A percentile compares a stretch with the other conserved stretches of the same genome.
phyloP scores from a whole-genome alignment of 148 eudicot species.

The Camellia granthamiana region DNA sequence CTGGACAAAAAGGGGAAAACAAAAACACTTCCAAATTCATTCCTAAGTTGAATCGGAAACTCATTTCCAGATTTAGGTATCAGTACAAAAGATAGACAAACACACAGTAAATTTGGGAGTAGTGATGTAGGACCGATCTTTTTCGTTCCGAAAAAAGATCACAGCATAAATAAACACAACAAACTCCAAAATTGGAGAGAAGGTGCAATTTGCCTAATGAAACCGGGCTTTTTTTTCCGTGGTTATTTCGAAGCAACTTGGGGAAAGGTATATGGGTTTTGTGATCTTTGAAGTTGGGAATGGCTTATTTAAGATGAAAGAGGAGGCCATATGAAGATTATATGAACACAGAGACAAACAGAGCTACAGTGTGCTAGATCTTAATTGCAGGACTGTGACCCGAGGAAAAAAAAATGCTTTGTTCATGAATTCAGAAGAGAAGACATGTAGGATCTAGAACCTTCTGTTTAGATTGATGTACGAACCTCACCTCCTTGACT shows the following conservation, averaged over 20 bases:
- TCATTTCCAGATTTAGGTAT: slow-evolving; percentile 16
- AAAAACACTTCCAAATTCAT: slow-evolving; percentile 25
- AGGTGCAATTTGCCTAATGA: slow-evolving; percentile 9
- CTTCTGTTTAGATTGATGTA: slow-evolving; percentile 38
- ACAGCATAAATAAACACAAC: slow-evolving; percentile 32
- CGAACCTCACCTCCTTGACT: slow-evolving; percentile 37
- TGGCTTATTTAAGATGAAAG: slow-evolving; percentile 36
- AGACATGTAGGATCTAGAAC: slow-evolving; percentile 11
- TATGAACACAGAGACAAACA: slow-evolving; percentile 44
- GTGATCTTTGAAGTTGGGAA: slow-evolving; percentile 25
- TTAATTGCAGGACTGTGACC: slow-evolving; percentile 23
- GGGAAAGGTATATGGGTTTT: slow-evolving; percentile 24
- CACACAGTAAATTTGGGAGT: slow-evolving; percentile 8
- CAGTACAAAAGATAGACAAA: not conserved
- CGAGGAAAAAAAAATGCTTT: slow-evolving; percentile 24
- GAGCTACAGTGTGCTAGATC: slow-evolving; percentile 25
- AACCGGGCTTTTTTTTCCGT: slow-evolving; percentile 20
- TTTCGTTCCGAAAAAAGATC: slow-evolving; percentile 21
- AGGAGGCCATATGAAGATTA: slow-evolving; percentile 31
- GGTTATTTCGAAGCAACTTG: slow-evolving; percentile 28
- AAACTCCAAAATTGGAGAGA: slow-evolving; percentile 36
- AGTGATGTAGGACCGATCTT: slow-evolving; percentile 8
- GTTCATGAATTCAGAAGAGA: slow-evolving; percentile 30
- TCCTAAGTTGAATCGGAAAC: slow-evolving; percentile 19
- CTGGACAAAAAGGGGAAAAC: slow-evolving; percentile 26